phyloP scores from a whole-genome alignment of 2,329 filamentous ascomycete species.

The Colletotrichum tofieldiae region DNA sequence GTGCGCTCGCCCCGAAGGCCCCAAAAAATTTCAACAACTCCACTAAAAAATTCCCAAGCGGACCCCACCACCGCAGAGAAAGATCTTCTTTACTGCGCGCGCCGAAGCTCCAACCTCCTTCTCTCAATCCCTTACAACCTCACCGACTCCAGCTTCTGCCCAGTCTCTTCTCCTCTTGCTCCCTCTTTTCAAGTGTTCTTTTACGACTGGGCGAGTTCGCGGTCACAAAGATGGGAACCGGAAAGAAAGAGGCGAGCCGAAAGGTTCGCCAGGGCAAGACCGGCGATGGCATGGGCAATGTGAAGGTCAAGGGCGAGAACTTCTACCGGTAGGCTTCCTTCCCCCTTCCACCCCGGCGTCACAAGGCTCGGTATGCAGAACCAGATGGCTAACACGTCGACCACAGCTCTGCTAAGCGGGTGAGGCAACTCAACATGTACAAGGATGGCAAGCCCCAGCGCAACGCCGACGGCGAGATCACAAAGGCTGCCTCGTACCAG shows the following conservation, averaged over 20 bases:
- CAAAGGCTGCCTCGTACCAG: slow-evolving; percentile 87
- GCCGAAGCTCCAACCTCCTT: slow-evolving; percentile 35
- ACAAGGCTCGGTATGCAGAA: not conserved
- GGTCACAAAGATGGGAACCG: slow-evolving; percentile 79
- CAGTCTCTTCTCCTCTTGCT: slow-evolving; percentile 16
- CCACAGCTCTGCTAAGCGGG: slow-evolving; percentile 80
- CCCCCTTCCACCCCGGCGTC: not conserved
- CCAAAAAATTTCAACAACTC: slow-evolving; percentile 39
- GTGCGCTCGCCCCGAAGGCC: slow-evolving; percentile 31
- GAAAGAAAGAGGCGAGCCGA: slow-evolving; percentile 91
- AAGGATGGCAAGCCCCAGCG: slow-evolving; percentile 88
- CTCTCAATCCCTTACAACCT: slow-evolving; percentile 42
- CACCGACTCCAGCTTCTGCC: slow-evolving; percentile 37
- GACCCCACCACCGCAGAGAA: slow-evolving; percentile 36
- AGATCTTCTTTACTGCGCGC: slow-evolving; percentile 37
- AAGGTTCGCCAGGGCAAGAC: slow-evolving; percentile 88
- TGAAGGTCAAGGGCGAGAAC: slow-evolving; percentile 96
- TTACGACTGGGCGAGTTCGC: slow-evolving; percentile 42
- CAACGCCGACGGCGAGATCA: slow-evolving; percentile 88
- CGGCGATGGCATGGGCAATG: slow-evolving; percentile 90
- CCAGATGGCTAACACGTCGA: not conserved
- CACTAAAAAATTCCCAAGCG: slow-evolving; percentile 42
- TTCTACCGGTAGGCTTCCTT: slow-evolving; percentile 83
- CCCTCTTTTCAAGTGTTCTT: slow-evolving; percentile 36
- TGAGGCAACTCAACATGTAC: slow-evolving; percentile 90